A percentile compares a stretch with the other conserved stretches of the same genome.
phyloP scores from a whole-genome alignment of 257 asterid genomes.

The Primulina tabacum region DNA sequence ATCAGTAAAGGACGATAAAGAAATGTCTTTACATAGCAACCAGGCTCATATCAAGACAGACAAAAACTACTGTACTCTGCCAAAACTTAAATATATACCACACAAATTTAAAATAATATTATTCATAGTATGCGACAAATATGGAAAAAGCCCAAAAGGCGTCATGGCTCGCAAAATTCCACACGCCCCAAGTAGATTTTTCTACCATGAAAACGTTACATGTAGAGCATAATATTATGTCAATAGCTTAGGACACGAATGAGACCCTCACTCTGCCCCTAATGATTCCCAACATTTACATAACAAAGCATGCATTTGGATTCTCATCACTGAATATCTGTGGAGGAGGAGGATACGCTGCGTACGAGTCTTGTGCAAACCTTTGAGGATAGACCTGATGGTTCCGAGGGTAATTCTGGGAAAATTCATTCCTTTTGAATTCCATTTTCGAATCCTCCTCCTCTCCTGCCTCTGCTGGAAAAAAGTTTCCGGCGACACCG shows the following conservation, averaged over 20 bases:
- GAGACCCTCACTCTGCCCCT: constrained; percentile 33
- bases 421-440: constrained; percentile 43
- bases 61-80: no score
- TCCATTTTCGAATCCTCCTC: constrained; percentile 42
- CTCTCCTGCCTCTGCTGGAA: constrained; percentile 13
- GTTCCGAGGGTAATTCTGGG: constrained; percentile 37
- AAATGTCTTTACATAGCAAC: no score
- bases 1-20: no score
- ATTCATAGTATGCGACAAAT: constrained; percentile 36
- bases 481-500: background rate
- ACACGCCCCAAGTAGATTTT: constrained; percentile 29
- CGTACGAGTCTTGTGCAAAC: constrained; percentile 40
- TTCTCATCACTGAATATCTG: constrained; percentile 67
- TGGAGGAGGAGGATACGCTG: constrained; percentile 55
- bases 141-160: constrained; percentile 24
- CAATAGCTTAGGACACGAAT: background rate
- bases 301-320: constrained; percentile 52
- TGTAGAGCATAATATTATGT: constrained; percentile 33
- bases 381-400: constrained; percentile 39
- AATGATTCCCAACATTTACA: constrained; percentile 32
- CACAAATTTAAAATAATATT: constrained; percentile 21
- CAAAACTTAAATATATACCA: constrained; percentile 18
- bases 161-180: constrained; percentile 35
- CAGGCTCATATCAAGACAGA: no score
- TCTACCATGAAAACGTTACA: constrained; percentile 16